phyloP scores from a whole-genome alignment of 768 basidiomycete species.

The Leccinum subgranulosum region DNA sequence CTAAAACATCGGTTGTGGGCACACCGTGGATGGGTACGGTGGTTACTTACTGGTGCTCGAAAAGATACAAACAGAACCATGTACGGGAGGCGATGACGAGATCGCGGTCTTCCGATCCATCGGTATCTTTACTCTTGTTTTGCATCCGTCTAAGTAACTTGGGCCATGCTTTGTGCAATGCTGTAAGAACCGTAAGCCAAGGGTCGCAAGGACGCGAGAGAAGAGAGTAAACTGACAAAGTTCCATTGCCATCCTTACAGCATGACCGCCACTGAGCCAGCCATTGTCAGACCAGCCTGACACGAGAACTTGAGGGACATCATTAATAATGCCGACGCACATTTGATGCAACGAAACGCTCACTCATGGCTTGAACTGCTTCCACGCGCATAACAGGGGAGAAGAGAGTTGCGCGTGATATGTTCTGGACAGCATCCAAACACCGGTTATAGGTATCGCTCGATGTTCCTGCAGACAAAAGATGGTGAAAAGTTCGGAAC shows the following conservation, averaged over 20 bases:
- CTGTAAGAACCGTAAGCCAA: constrained; percentile 35
- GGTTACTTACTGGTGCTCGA: constrained; percentile 83
- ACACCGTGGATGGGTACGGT: background rate
- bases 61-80: constrained; percentile 92
- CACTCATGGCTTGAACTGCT: constrained; percentile 92
- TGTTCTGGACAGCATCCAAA: constrained; percentile 81
- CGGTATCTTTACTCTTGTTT: constrained; percentile 46
- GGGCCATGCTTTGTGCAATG: constrained; percentile 92
- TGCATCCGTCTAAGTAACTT: constrained; percentile 76
- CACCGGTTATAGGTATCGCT: constrained; percentile 73
- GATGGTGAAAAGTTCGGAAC: constrained; percentile 5
- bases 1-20: constrained; percentile 38
- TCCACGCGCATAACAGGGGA: constrained; percentile 81
- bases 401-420: constrained; percentile 84
- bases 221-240: constrained; percentile 53
- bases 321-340: background rate
- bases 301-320: constrained; percentile 60
- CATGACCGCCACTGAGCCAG: constrained; percentile 94
- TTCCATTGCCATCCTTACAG: constrained; percentile 97
- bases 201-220: background rate
- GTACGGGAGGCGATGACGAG: constrained; percentile 80
- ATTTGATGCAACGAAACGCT: constrained; percentile 25
- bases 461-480: constrained; percentile 50
- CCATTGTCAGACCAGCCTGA: constrained; percentile 95
- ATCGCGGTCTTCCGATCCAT: constrained; percentile 63